phyloP scores from a whole-genome alignment of 2,329 filamentous ascomycete genomes.

The Trichoderma afroharzianum region DNA sequence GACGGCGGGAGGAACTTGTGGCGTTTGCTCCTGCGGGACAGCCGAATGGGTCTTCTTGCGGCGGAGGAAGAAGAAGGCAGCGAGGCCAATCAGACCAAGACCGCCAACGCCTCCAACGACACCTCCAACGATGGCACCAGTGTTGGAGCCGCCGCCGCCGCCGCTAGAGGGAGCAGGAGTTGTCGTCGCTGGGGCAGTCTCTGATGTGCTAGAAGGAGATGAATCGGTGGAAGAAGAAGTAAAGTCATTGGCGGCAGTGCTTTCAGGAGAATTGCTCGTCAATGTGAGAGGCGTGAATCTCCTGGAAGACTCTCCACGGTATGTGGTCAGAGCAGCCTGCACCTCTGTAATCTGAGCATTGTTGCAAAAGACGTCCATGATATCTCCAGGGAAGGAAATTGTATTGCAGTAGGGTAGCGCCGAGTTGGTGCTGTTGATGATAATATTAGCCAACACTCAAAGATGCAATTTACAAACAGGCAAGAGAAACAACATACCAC shows the following conservation, averaged over 20 bases:
- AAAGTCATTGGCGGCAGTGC: neutral
- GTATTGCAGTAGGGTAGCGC: constrained; percentile 43
- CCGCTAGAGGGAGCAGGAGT: neutral
- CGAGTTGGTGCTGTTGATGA: constrained; percentile 33
- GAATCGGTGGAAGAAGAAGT: neutral
- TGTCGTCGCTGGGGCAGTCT: neutral
- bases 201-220: neutral
- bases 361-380: constrained; percentile 46
- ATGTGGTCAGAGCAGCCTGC: constrained; percentile 40
- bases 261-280: neutral
- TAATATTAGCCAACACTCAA: neutral
- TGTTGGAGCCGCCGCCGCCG: constrained; percentile 4
- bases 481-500: constrained; percentile 35
- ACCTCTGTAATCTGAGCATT: constrained; percentile 30
- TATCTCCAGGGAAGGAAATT: constrained; percentile 38
- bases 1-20: constrained; percentile 18
- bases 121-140: constrained; percentile 38
- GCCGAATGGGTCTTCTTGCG: constrained; percentile 25
- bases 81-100: constrained; percentile 29
- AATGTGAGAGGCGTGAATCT: constrained; percentile 25
- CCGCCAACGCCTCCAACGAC: constrained; percentile 36
- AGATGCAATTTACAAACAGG: neutral
- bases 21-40: constrained; percentile 15
- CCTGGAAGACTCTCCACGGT: constrained; percentile 33
- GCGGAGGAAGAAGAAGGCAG: constrained; percentile 32